Percentiles rank a stretch among this genome's conserved stretches.
Evolutionary conservation across 345 rosid species (phyloP).

Genomic region (Eucalyptus albens): DNA sequence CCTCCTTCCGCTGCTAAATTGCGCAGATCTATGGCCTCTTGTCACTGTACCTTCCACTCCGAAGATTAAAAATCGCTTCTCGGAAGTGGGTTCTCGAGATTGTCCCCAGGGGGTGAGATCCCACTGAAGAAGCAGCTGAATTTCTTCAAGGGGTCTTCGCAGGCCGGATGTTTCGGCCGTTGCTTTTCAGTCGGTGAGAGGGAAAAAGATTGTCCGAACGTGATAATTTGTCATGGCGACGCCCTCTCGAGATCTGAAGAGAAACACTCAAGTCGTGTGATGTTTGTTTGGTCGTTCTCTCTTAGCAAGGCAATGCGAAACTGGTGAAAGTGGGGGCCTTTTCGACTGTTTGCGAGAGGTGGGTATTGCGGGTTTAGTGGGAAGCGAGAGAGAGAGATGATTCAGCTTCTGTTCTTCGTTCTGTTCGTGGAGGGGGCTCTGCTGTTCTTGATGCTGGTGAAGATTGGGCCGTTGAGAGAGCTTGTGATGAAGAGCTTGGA

Average conservation of each 20-base stretch:
- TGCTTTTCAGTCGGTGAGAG: neutral
- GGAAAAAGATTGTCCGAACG: neutral
- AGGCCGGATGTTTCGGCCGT: neutral
- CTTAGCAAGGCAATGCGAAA: neutral
- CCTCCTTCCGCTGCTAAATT: neutral
- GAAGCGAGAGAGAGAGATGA: slow-evolving; percentile 31
- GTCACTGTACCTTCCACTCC: neutral
- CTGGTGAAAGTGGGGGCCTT: neutral
- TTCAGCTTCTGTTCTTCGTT: slow-evolving; percentile 74
- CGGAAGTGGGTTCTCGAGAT: neutral
- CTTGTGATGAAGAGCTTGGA: slow-evolving; percentile 84
- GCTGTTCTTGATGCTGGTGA: slow-evolving; percentile 62
- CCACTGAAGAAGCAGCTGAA: neutral
- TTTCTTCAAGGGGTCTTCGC: neutral
- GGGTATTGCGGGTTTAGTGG: neutral
- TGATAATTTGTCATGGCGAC: neutral
- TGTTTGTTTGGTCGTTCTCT: neutral
- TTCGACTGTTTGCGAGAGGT: neutral
- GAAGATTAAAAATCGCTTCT: neutral
- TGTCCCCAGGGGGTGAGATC: neutral
- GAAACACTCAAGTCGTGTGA: neutral
- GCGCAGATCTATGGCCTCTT: neutral
- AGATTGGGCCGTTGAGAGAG: slow-evolving; percentile 88
- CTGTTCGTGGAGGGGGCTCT: slow-evolving; percentile 62
- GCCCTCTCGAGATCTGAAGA: neutral